A percentile compares a stretch with the other conserved stretches of the same genome.
These are phyloP conservation scores for Xylaria sp. DNA, from an alignment of 2,329 filamentous ascomycete species.

Conservation along the genomic window DNA sequence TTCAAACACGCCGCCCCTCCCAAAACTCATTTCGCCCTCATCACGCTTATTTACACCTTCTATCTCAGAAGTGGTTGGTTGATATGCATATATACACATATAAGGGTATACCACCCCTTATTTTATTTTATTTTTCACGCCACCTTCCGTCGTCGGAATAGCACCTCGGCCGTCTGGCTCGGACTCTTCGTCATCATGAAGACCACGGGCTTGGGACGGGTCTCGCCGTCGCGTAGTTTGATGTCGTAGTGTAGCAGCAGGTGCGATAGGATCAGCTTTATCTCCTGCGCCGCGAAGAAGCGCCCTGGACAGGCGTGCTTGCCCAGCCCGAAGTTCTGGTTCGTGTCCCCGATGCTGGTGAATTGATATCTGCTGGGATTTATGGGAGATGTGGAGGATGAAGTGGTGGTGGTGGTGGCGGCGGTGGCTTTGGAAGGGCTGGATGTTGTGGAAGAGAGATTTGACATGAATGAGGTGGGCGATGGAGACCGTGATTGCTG, in stretches of 20 bases:
- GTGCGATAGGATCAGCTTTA: constrained; percentile 57
- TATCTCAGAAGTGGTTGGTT: background rate
- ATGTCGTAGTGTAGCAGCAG: constrained; percentile 56
- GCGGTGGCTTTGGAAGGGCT: constrained; percentile 21
- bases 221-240: constrained; percentile 46
- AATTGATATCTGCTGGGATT: constrained; percentile 43
- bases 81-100: background rate
- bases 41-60: background rate
- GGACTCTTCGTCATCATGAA: constrained; percentile 51
- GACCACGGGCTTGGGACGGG: constrained; percentile 44
- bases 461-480: background rate
- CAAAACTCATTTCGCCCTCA: background rate
- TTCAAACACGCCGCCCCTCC: background rate
- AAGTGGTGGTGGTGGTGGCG: background rate
- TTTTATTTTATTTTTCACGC: background rate
- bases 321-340: constrained; percentile 53
- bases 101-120: background rate
- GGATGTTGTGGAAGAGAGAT: constrained; percentile 32
- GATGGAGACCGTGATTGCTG: constrained; percentile 28
- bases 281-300: constrained; percentile 58
- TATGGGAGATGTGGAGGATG: constrained; percentile 12
- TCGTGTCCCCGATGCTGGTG: constrained; percentile 52
- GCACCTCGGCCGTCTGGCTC: constrained; percentile 47
- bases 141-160: constrained; percentile 42
- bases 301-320: constrained; percentile 56